Evolutionary conservation across 495 filamentous ascomycete genomes (phyloP), one percentile per base, ranked within the genome.

Genomic region (Lineolata rhizophorae): DNA sequence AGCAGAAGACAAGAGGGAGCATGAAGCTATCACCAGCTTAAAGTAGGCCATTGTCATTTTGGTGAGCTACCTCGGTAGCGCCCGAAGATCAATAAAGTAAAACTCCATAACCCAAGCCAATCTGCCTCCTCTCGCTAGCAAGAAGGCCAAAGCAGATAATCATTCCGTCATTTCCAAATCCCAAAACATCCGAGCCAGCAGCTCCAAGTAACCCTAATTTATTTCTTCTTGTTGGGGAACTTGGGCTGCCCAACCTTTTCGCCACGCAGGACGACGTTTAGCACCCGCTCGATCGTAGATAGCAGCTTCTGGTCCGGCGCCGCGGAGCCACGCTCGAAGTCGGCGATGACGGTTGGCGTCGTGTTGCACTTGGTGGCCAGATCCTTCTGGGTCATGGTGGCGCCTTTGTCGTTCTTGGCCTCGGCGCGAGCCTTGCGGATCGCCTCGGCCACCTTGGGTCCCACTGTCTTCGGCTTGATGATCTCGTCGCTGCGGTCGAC

Each of bases 401-500:
- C 61, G 35, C 58, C 59, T 36, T 60, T 57, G 35, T 56, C 48
- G 37, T 57, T 55, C 43, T 56, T 55, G 27, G 52, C 46, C 20
- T 49, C 39, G 70, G 71, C 47, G 70, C 76, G 61, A 58, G 77
- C 52, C 59, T 65, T 45, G 58, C 56, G 65, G 65, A 97, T 92
- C 16, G 74, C 80, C 36, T 76, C 65, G 38, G 76, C 83, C 38
- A 95, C 81, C 31, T 67, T 60, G 38, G 57, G 51, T 43, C 83
- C 80, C 30, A 94, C 65, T 33, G 81, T 92, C 55, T 83, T 84
- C 43, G 82, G 82, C 60, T 91, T 91, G 53, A 94, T 70, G 58
- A 94, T 92, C 52, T 94, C 87, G 64, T 95, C 90, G 53, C 71
- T 68, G 44, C 87, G 87, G 65, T 95, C 87, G 51, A 99, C 83